Evolutionary conservation across 441 rosid genomes (phyloP), one percentile per base, ranked within the genome.

Genomic region (Populus tomentosa): DNA sequence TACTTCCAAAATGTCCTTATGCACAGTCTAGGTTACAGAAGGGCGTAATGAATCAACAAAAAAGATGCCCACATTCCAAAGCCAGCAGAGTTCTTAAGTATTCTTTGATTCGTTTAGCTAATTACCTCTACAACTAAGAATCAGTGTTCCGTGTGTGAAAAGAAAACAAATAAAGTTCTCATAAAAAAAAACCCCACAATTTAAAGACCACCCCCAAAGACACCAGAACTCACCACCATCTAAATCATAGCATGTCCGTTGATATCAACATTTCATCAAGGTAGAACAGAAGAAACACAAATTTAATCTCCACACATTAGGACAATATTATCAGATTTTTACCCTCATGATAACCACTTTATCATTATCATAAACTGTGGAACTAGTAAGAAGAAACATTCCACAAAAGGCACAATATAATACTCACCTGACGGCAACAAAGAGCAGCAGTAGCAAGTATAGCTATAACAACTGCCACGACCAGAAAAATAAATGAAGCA

Each of bases 361-460:
- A 18, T 53, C 3, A 2, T 53, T 53, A 53, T 53, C 21, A 53
- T 53, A 1, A 6, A 16, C 2, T 53, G n/a, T 18, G 61, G 7
- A 53, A 18, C 9, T 18, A 53, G 61, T 18, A 53, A 53, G 61
- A 18, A 53, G 61, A 53, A 53, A 53, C 61, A 53, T 53, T 53
- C 61, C 69, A 65, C 33, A 65, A 2, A 65, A 26, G 69, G 18
- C 69, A 10, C 18, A 30, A 30, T 4, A 13, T 33, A 30, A 67
- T 67, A 67, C 70, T 67, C 70, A 94, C 99, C 65, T 90, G 93
- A 69, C 91, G 95, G 80, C 28, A 84, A 75, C 78, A 88, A 80
- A 94, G 97, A 79, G 88, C 86, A 53, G 81, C 88, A 72, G 82
- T 76, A 79, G 96, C 88, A 79, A 89, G 75, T 76, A 87, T 73